phyloP scores from a whole-genome alignment of 148 eudicot genomes.

The Rhododendron vialii region DNA sequence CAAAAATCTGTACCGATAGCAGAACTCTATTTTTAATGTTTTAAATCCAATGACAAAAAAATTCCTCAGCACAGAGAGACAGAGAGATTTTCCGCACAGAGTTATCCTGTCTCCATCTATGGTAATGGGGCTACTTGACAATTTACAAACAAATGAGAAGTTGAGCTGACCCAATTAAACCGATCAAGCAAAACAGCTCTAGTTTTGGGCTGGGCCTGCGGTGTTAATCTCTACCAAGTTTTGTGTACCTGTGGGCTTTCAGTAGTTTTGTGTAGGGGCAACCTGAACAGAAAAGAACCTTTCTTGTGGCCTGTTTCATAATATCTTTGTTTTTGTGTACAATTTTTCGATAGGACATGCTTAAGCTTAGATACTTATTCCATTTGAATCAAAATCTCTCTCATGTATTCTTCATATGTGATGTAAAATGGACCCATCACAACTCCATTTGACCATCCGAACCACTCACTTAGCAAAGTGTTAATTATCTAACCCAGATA shows the following conservation, averaged over 20 bases:
- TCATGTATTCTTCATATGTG: neutral
- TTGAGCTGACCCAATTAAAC: neutral
- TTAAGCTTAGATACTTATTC: too few species aligned
- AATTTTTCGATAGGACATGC: too few species aligned
- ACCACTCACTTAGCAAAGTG: neutral
- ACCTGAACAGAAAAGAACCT: neutral
- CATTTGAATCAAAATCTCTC: neutral
- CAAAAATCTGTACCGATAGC: too few species aligned
- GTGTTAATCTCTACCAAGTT: neutral
- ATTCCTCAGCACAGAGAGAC: too few species aligned
- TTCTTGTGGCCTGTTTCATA: neutral
- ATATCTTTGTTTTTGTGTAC: too few species aligned
- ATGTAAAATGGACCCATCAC: neutral
- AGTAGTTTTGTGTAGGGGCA: neutral
- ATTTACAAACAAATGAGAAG: neutral
- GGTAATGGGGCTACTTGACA: too few species aligned
- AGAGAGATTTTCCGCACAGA: too few species aligned
- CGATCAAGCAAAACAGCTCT: neutral
- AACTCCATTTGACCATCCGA: too few species aligned
- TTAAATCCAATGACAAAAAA: too few species aligned
- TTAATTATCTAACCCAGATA: neutral
- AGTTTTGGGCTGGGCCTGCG: neutral
- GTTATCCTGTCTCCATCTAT: too few species aligned
- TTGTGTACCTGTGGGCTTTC: neutral
- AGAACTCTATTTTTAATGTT: too few species aligned